These are phyloP conservation scores for Penicillium sp. DNA, from an alignment of 2,329 filamentous ascomycete genomes.

Conservation along the genomic window DNA sequence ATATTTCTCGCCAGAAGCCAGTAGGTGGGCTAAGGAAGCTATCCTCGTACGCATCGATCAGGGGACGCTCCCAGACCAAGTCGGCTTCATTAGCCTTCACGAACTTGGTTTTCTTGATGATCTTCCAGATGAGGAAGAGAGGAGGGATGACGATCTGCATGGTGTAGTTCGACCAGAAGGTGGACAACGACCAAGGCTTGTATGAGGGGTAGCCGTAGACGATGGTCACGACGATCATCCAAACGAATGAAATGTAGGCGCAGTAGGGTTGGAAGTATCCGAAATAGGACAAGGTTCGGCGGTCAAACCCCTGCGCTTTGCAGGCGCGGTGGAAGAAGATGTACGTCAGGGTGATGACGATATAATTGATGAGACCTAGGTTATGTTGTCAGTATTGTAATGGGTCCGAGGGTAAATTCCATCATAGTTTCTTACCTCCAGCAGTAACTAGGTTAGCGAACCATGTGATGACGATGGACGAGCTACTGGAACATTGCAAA, in stretches of 20 bases:
- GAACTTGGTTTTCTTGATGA: slow-evolving; percentile 59
- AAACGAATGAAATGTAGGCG: slow-evolving; percentile 33
- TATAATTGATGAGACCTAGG: slow-evolving; percentile 56
- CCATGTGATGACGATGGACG: slow-evolving; percentile 54
- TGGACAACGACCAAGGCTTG: slow-evolving; percentile 47
- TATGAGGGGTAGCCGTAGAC: slow-evolving; percentile 59
- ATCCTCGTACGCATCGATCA: slow-evolving; percentile 59
- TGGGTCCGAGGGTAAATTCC: background rate
- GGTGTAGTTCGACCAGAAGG: slow-evolving; percentile 55
- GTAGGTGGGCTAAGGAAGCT: slow-evolving; percentile 51
- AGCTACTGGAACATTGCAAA: slow-evolving; percentile 52
- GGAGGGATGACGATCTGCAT: slow-evolving; percentile 57
- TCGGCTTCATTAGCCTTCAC: slow-evolving; percentile 57
- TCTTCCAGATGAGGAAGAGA: slow-evolving; percentile 62
- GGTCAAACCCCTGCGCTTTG: slow-evolving; percentile 54
- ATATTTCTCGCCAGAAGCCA: slow-evolving; percentile 59
- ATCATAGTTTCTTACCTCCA: slow-evolving; percentile 40
- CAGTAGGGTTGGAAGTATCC: slow-evolving; percentile 62
- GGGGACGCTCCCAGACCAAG: slow-evolving; percentile 60
- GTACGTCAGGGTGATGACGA: slow-evolving; percentile 61
- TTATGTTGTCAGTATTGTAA: slow-evolving; percentile 1
- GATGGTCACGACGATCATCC: slow-evolving; percentile 27
- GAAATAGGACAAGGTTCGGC: slow-evolving; percentile 56
- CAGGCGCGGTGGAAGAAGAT: slow-evolving; percentile 58
- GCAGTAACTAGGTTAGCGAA: slow-evolving; percentile 59